Evolutionary conservation across 352 stramenopile genomes (phyloP).

Genomic region (Aphanomyces astaci): DNA sequence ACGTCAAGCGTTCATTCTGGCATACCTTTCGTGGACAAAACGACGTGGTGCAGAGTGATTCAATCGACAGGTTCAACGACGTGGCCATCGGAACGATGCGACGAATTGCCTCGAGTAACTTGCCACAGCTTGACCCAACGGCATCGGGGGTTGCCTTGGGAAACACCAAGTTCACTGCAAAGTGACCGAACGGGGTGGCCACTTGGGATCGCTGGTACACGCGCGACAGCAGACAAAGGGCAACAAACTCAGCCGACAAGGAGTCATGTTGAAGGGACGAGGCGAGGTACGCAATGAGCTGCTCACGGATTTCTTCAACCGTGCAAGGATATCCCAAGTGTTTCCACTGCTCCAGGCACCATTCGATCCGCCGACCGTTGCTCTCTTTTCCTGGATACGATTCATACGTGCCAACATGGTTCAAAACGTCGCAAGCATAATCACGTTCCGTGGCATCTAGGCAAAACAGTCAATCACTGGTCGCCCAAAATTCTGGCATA

Average conservation of each 20-base stretch:
- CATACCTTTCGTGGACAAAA: conserved; percentile 47
- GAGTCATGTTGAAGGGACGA: conserved; percentile 34
- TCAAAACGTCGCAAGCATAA: conserved; percentile 32
- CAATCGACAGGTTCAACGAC: conserved; percentile 49
- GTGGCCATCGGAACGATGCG: conserved; percentile 49
- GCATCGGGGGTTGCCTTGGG: background rate
- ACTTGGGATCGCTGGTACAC: conserved; percentile 59
- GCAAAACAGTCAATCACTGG: background rate
- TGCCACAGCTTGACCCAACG: conserved; percentile 24
- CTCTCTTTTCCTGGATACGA: background rate
- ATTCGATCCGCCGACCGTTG: background rate
- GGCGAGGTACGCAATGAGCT: conserved; percentile 44
- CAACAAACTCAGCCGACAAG: conserved; percentile 58
- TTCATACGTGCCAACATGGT: background rate
- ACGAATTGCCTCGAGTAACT: conserved; percentile 31
- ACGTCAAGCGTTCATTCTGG: too few species aligned
- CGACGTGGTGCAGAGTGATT: conserved; percentile 45
- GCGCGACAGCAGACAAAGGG: conserved; percentile 59
- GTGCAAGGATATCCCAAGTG: background rate
- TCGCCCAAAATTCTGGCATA: background rate
- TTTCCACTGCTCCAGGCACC: conserved; percentile 6
- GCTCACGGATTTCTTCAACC: conserved; percentile 27
- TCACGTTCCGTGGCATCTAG: conserved; percentile 33
- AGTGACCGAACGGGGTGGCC: conserved; percentile 55
- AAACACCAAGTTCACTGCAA: conserved; percentile 60